Conservation (phyloP, 2,329 filamentous ascomycete species). For the Colletotrichum liaoningense region DNA sequence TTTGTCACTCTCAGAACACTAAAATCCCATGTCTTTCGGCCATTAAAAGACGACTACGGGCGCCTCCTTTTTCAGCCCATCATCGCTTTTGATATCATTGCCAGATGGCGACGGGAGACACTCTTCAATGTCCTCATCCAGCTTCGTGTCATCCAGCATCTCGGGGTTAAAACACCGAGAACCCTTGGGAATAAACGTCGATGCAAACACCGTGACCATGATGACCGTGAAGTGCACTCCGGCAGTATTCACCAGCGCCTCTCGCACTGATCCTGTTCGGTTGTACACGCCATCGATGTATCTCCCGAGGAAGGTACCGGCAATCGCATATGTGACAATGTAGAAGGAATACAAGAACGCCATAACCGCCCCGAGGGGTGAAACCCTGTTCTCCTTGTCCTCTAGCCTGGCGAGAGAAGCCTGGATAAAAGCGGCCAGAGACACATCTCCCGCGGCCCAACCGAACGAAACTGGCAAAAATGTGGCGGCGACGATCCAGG, state of each 20-base stretch:
- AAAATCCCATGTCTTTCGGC: no score
- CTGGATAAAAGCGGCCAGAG: conserved; percentile 62
- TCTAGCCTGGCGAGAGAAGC: conserved; percentile 59
- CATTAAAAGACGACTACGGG: background rate
- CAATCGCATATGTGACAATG: conserved; percentile 58
- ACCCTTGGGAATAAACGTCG: conserved; percentile 59
- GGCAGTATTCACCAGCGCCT: conserved; percentile 54
- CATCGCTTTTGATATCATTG: background rate
- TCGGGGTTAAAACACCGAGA: conserved; percentile 56
- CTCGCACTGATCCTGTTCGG: conserved; percentile 44
- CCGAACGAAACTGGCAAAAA: conserved; percentile 60
- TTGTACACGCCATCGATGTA: conserved; percentile 57
- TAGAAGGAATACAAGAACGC: conserved; percentile 62
- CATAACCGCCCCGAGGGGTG: conserved; percentile 62
- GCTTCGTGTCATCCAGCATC: conserved; percentile 50
- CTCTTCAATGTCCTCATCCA: conserved; percentile 41
- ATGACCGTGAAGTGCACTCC: conserved; percentile 61
- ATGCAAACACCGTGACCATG: conserved; percentile 50
- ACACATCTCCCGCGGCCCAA: conserved; percentile 64
- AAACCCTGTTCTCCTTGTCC: conserved; percentile 55
- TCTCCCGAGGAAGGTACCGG: conserved; percentile 55
- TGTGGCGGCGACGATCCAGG: conserved; percentile 44
- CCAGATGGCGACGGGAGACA: background rate
- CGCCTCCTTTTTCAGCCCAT: background rate
- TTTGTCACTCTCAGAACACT: no score